Percentiles rank a stretch among this genome's conserved stretches.
Conservation (phyloP, 2,329 filamentous ascomycete species). For the Alternaria longipes region DNA sequence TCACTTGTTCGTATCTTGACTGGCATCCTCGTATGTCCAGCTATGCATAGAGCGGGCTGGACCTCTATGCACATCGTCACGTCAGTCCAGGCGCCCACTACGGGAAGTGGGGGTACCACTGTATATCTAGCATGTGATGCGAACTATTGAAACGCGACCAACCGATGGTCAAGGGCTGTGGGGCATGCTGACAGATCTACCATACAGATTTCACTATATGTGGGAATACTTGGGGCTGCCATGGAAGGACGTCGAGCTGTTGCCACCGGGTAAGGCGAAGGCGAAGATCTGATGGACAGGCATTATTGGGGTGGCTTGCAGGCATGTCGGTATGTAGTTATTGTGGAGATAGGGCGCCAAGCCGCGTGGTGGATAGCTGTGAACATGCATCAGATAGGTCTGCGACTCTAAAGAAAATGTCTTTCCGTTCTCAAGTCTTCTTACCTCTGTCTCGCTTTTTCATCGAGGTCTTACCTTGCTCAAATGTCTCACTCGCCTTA, state of each 20-base stretch:
- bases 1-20: not conserved
- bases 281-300: constrained; percentile 42
- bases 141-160: constrained; percentile 28
- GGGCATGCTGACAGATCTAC: constrained; percentile 21
- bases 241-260: constrained; percentile 64
- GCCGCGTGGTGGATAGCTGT: not conserved
- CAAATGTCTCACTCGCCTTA: not conserved
- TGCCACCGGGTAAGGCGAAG: constrained; percentile 37
- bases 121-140: constrained; percentile 11
- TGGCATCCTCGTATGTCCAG: not conserved
- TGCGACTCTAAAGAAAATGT: constrained; percentile 10
- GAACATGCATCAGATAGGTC: constrained; percentile 4
- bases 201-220: constrained; percentile 70
- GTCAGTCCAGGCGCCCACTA: constrained; percentile 20
- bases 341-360: not conserved
- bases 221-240: constrained; percentile 72
- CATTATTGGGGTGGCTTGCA: not conserved
- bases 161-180: constrained; percentile 5
- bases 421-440: not conserved
- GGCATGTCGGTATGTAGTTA: not conserved
- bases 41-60: not conserved
- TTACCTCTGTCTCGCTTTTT: not conserved
- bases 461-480: not conserved
- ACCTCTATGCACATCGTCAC: constrained; percentile 8
- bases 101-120: constrained; percentile 9